These are phyloP conservation scores for Mucor circinelloides DNA, from an alignment of 371 early-diverging fungal species.

Conservation along the genomic window DNA sequence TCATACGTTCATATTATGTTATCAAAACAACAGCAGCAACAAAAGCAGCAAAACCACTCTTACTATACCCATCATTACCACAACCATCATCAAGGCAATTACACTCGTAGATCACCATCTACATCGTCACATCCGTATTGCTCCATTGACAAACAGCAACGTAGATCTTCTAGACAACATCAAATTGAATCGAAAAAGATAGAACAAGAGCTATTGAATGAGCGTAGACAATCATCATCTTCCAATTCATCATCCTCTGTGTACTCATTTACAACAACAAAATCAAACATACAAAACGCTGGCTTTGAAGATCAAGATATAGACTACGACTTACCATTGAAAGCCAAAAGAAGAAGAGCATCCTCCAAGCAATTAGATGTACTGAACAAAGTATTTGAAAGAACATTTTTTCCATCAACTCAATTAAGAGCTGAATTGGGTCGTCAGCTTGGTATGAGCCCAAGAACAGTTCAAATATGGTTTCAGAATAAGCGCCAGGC, in stretches of 20 bases:
- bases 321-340: slow-evolving; percentile 18
- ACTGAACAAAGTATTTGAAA: slow-evolving; percentile 54
- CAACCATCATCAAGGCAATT: background rate
- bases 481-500: slow-evolving; percentile 90
- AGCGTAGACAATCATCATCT: background rate
- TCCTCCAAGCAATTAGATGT: slow-evolving; percentile 53
- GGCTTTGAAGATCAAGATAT: background rate
- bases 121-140: background rate
- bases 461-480: slow-evolving; percentile 88
- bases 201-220: slow-evolving; percentile 6
- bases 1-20: background rate
- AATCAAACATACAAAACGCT: background rate
- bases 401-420: slow-evolving; percentile 63
- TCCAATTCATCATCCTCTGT: background rate
- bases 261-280: background rate
- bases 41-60: background rate
- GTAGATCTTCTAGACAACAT: background rate
- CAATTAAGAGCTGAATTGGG: slow-evolving; percentile 83
- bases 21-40: background rate
- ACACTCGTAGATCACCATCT: background rate
- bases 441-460: slow-evolving; percentile 82
- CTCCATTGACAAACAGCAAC: background rate
- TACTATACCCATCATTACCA: no score
- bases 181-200: slow-evolving; percentile 10
- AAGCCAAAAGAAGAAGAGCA: slow-evolving; percentile 48